Evolutionary conservation across 2,329 filamentous ascomycete genomes (phyloP).

Genomic region (Diaporthe citrichinensis): DNA sequence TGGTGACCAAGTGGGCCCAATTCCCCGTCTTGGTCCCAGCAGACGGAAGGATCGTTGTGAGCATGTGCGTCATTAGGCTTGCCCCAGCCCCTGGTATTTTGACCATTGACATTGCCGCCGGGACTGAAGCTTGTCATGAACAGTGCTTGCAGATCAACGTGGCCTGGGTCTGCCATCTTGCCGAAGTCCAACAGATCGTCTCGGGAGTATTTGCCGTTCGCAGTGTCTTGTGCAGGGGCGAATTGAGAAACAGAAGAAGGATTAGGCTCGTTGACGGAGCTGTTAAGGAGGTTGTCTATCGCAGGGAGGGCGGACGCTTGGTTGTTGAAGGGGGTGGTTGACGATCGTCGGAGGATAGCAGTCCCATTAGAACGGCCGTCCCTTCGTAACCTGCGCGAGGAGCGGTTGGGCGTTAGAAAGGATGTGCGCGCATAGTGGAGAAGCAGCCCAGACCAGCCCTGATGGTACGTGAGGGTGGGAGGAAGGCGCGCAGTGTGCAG

Average conservation of each 20-base stretch:
- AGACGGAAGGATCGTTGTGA: slow-evolving; percentile 88
- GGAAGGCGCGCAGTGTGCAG: slow-evolving; percentile 15
- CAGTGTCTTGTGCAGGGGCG: slow-evolving; percentile 48
- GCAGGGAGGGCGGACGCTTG: slow-evolving; percentile 43
- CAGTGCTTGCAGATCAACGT: slow-evolving; percentile 74
- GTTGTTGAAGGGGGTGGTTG: slow-evolving; percentile 66
- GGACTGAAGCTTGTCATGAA: slow-evolving; percentile 87
- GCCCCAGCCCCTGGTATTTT: slow-evolving; percentile 78
- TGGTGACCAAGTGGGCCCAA: slow-evolving; percentile 80
- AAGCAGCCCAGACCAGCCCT: neutral
- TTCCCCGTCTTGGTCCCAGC: slow-evolving; percentile 84
- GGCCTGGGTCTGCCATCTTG: slow-evolving; percentile 64
- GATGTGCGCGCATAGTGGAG: slow-evolving; percentile 35
- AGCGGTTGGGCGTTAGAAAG: slow-evolving; percentile 13
- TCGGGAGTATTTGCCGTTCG: slow-evolving; percentile 75
- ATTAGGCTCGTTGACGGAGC: slow-evolving; percentile 34
- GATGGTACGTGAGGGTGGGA: neutral
- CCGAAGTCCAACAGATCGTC: slow-evolving; percentile 85
- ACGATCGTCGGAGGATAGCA: slow-evolving; percentile 74
- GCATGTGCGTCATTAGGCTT: slow-evolving; percentile 81
- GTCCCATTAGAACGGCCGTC: slow-evolving; percentile 74
- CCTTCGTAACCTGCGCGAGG: slow-evolving; percentile 66
- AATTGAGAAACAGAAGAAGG: slow-evolving; percentile 31
- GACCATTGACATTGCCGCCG: slow-evolving; percentile 73
- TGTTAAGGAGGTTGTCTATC: slow-evolving; percentile 43